Conservation (phyloP, 257 asterid species). For the Forsythia viridissima region DNA sequence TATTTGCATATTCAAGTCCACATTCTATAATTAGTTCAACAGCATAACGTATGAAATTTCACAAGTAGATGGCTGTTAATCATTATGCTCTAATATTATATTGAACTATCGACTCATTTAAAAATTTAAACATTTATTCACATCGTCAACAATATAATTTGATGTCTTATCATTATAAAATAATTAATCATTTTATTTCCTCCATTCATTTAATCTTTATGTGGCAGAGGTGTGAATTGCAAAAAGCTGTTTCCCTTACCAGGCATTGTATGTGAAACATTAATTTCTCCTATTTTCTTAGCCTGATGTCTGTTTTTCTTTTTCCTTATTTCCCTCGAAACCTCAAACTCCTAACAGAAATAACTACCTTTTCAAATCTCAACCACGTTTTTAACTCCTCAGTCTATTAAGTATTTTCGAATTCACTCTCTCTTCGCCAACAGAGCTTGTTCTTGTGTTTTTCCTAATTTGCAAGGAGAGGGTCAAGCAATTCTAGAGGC, state of each 20-base stretch:
- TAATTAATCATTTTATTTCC: background rate
- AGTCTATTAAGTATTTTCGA: background rate
- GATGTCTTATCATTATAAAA: background rate
- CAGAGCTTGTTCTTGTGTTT: slow-evolving; percentile 9
- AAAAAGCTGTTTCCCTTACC: background rate
- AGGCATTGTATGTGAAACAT: background rate
- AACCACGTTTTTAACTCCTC: background rate
- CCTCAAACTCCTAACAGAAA: background rate
- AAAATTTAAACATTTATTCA: no score
- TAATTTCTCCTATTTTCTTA: background rate
- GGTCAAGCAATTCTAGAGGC: slow-evolving; percentile 20
- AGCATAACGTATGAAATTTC: no score
- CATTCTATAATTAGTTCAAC: no score
- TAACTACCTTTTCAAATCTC: background rate
- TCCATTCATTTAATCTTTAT: background rate
- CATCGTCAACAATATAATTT: no score
- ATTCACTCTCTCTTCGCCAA: background rate
- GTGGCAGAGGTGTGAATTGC: background rate
- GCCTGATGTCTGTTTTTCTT: background rate
- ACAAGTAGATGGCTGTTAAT: no score
- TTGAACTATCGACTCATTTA: no score
- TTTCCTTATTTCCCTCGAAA: background rate
- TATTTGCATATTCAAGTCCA: no score
- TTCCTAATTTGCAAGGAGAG: slow-evolving; percentile 14
- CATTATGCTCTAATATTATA: no score